Evolutionary conservation across 2,329 filamentous ascomycete genomes (phyloP).

Genomic region (Blumeria graminis): DNA sequence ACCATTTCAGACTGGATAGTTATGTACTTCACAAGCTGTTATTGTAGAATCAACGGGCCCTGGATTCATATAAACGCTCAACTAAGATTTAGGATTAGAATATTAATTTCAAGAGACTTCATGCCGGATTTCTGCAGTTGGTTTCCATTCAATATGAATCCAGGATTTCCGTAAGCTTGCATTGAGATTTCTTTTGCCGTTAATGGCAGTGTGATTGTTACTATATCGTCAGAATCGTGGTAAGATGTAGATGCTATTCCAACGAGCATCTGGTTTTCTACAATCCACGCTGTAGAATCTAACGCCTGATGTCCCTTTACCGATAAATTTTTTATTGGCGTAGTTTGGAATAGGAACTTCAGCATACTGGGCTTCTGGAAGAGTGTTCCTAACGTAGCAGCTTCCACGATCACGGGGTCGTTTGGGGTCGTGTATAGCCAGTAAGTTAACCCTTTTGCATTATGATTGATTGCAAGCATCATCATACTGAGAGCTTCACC

Average conservation of each 20-base stretch:
- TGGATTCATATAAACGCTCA: neutral
- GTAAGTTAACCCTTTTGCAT: slow-evolving; percentile 22
- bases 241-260: slow-evolving; percentile 18
- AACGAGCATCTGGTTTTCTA: slow-evolving; percentile 16
- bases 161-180: slow-evolving; percentile 6
- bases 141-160: slow-evolving; percentile 7
- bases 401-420: slow-evolving; percentile 6
- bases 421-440: slow-evolving; percentile 26
- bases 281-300: slow-evolving; percentile 14
- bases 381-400: slow-evolving; percentile 19
- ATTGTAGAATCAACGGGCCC: no score
- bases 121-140: slow-evolving; percentile 8
- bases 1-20: no score
- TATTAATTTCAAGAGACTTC: slow-evolving; percentile 8
- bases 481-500: slow-evolving; percentile 23
- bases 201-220: slow-evolving; percentile 8
- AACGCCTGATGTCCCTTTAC: slow-evolving; percentile 14
- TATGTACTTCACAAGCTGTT: no score
- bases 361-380: slow-evolving; percentile 16
- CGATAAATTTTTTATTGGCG: slow-evolving; percentile 7
- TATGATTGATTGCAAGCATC: slow-evolving; percentile 23
- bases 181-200: slow-evolving; percentile 1
- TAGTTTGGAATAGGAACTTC: slow-evolving; percentile 16
- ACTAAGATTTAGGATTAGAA: slow-evolving; percentile 7
- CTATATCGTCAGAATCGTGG: neutral